Percentiles rank a stretch among this genome's conserved stretches.
Conservation (phyloP, 169 alveolate genomes). For the Cryptosporidium meleagridis region DNA sequence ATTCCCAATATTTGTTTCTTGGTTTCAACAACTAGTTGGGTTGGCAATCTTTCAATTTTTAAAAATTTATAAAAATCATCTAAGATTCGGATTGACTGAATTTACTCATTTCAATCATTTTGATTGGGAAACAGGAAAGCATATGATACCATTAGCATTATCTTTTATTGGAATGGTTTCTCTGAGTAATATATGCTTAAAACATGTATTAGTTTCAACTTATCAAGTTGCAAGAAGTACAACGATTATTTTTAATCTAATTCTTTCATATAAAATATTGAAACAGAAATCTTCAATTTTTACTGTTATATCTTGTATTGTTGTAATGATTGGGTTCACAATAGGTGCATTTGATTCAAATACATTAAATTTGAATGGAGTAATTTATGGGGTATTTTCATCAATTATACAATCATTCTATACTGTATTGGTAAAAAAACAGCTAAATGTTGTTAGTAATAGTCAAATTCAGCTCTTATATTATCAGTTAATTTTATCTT, state of each 20-base stretch:
- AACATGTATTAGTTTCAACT: slow-evolving; percentile 76
- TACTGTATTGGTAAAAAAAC: slow-evolving; percentile 73
- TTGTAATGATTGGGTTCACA: slow-evolving; percentile 74
- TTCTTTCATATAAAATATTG: slow-evolving; percentile 59
- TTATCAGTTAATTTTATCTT: slow-evolving; percentile 50
- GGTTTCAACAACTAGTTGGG: slow-evolving; percentile 77
- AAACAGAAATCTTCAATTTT: slow-evolving; percentile 17
- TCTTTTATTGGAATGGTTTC: slow-evolving; percentile 76
- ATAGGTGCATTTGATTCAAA: slow-evolving; percentile 75
- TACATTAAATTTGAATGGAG: slow-evolving; percentile 66
- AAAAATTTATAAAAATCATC: background rate
- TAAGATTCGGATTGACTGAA: slow-evolving; percentile 11
- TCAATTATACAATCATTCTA: slow-evolving; percentile 77
- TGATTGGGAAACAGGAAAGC: background rate
- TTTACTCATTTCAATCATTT: background rate
- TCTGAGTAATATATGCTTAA: slow-evolving; percentile 73
- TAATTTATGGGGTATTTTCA: slow-evolving; percentile 58
- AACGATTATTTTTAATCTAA: slow-evolving; percentile 72
- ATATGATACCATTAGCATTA: slow-evolving; percentile 51
- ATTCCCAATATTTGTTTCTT: slow-evolving; percentile 74
- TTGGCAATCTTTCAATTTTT: background rate
- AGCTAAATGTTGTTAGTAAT: slow-evolving; percentile 6
- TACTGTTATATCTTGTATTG: slow-evolving; percentile 57
- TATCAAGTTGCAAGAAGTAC: slow-evolving; percentile 79
- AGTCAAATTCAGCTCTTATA: background rate